phyloP scores from a whole-genome alignment of 192 early-diverging fungal species.

The Podila clonocystis region DNA sequence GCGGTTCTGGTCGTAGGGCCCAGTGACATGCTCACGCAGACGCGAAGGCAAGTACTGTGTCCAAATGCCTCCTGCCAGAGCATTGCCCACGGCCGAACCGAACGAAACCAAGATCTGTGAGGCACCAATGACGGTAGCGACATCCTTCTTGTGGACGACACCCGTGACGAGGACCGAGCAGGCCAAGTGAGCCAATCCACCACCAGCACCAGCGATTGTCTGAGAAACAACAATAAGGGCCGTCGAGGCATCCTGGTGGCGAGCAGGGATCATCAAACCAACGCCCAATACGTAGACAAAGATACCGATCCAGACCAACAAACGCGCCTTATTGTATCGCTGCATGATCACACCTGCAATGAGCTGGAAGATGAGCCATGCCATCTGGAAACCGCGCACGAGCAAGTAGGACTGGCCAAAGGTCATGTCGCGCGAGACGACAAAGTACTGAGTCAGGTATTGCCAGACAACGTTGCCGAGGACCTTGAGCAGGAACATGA shows the following conservation, averaged over 20 bases:
- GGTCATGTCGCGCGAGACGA: slow-evolving; percentile 6
- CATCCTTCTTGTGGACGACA: slow-evolving; percentile 9
- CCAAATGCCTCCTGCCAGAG: slow-evolving; percentile 1
- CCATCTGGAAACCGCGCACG: slow-evolving; percentile 4
- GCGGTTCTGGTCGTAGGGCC: background rate
- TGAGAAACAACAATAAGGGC: background rate
- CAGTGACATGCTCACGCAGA: background rate
- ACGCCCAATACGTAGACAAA: background rate
- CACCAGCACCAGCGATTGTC: slow-evolving; percentile 3
- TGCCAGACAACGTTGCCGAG: slow-evolving; percentile 1
- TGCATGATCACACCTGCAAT: background rate
- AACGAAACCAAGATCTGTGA: slow-evolving; percentile 2
- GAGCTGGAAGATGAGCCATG: slow-evolving; percentile 5
- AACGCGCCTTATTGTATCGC: slow-evolving; percentile 1
- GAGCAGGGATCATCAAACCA: slow-evolving; percentile 8
- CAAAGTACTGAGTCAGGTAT: background rate
- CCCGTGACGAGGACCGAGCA: slow-evolving; percentile 3
- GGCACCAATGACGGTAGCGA: slow-evolving; percentile 2
- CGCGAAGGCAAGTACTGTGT: background rate
- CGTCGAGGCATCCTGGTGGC: background rate
- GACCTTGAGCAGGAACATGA: slow-evolving; percentile 1
- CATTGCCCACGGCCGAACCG: background rate
- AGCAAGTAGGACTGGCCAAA: slow-evolving; percentile 3
- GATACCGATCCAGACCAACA: slow-evolving; percentile 2
- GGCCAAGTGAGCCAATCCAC: slow-evolving; percentile 5